Conservation (phyloP, 345 rosid genomes). For the Lepidium sativum region DNA sequence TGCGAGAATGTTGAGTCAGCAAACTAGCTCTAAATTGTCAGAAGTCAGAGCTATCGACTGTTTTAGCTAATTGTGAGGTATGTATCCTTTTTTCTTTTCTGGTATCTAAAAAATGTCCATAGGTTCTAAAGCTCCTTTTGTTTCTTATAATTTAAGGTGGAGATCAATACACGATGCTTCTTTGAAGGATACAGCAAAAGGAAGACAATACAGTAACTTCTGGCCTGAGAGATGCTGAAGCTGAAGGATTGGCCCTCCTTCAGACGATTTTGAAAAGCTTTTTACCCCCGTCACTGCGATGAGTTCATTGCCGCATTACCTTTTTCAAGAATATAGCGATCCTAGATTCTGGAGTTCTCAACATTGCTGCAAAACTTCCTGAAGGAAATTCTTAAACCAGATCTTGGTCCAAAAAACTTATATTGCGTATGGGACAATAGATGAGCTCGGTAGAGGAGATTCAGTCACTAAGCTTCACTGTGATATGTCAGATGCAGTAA, state of each 20-base stretch:
- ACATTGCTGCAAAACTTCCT: constrained; percentile 77
- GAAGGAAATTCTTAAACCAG: constrained; percentile 57
- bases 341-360: constrained; percentile 77
- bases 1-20: constrained; percentile 42
- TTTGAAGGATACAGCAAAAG: constrained; percentile 74
- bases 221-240: constrained; percentile 99
- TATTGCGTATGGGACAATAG: constrained; percentile 66
- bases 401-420: constrained; percentile 95
- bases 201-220: constrained; percentile 59
- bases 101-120: background rate
- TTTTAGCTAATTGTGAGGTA: constrained; percentile 74
- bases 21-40: constrained; percentile 43
- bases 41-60: constrained; percentile 78
- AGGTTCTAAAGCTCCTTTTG: background rate
- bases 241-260: constrained; percentile 99
- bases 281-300: constrained; percentile 92
- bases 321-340: constrained; percentile 69
- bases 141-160: constrained; percentile 51
- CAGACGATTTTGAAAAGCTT: constrained; percentile 74
- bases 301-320: constrained; percentile 83
- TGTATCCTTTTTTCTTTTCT: background rate
- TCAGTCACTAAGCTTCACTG: constrained; percentile 93
- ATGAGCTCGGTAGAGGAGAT: constrained; percentile 97
- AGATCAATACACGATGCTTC: constrained; percentile 54
- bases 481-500: constrained; percentile 93